These are phyloP conservation scores for Cyberlindnera lachancei DNA, from an alignment of 805 yeast genomes.

Conservation along the genomic window DNA sequence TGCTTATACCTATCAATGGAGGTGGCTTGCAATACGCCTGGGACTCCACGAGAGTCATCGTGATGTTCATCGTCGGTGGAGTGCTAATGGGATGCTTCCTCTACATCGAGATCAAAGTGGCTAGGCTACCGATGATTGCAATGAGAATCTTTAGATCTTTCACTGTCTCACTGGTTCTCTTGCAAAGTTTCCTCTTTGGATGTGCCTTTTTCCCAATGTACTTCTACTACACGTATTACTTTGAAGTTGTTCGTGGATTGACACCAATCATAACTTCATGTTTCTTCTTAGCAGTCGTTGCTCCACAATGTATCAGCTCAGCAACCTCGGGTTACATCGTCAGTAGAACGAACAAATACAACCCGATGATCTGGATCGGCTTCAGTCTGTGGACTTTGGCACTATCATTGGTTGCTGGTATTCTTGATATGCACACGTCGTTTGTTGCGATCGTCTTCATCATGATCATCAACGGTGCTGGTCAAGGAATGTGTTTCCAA, in stretches of 20 bases:
- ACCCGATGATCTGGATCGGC: conserved; percentile 14
- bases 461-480: conserved; percentile 33
- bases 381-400: conserved; percentile 13
- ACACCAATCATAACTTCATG: conserved; percentile 12
- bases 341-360: conserved; percentile 9
- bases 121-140: conserved; percentile 50
- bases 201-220: conserved; percentile 37
- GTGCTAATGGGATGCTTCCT: conserved; percentile 34
- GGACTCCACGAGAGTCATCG: conserved; percentile 37
- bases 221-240: conserved; percentile 42
- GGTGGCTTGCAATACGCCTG: conserved; percentile 56
- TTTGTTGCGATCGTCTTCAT: conserved; percentile 31
- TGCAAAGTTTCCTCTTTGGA: conserved; percentile 42
- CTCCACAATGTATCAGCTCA: conserved; percentile 9
- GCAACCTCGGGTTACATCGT: conserved; percentile 13
- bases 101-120: conserved; percentile 35
- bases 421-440: conserved; percentile 6
- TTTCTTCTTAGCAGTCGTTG: conserved; percentile 11
- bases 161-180: conserved; percentile 27
- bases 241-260: conserved; percentile 12
- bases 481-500: conserved; percentile 21
- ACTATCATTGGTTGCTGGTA: conserved; percentile 6
- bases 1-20: conserved; percentile 48
- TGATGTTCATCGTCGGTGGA: conserved; percentile 37
- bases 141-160: conserved; percentile 33